Conservation (phyloP, 352 stramenopile species). For the Albugo laibachii region DNA sequence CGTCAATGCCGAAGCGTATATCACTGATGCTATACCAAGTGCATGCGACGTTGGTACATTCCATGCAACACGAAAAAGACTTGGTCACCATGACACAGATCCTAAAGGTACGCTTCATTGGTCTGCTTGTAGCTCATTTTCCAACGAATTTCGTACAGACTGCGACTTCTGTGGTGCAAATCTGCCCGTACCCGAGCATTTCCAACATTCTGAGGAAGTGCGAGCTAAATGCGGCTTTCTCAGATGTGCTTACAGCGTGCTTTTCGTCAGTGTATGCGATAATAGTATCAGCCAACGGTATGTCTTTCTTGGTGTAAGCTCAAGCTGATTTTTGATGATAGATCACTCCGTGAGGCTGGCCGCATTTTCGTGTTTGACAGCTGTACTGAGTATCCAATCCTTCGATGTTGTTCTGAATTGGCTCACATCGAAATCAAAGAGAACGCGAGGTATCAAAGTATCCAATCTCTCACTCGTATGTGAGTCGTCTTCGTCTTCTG, state of each 20-base stretch:
- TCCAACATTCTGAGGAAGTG: constrained; percentile 21
- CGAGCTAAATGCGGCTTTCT: constrained; percentile 28
- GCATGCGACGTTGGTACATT: constrained; percentile 62
- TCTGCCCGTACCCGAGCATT: constrained; percentile 59
- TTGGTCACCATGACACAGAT: constrained; percentile 27
- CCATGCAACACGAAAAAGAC: constrained; percentile 60
- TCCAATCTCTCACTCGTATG: constrained; percentile 45
- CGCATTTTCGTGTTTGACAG: constrained; percentile 58
- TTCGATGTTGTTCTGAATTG: too few relatives aligned
- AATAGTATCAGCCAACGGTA: too few relatives aligned
- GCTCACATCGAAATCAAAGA: too few relatives aligned
- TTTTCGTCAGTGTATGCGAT: too few relatives aligned
- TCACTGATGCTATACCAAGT: constrained; percentile 73
- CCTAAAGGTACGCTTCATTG: constrained; percentile 26
- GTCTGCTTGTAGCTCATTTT: background rate
- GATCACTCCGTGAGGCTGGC: constrained; percentile 64
- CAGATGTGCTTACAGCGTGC: constrained; percentile 31
- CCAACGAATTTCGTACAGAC: constrained; percentile 13
- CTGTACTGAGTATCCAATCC: constrained; percentile 43
- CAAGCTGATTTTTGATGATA: constrained; percentile 5
- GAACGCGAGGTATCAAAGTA: constrained; percentile 22
- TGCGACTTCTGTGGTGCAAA: constrained; percentile 43
- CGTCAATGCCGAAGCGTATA: constrained; percentile 67
- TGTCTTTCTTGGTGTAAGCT: too few relatives aligned
- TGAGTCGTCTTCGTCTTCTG: constrained; percentile 10